A percentile compares a stretch with the other conserved stretches of the same genome.
These are phyloP conservation scores for Thalassiosira mediterranea DNA, from an alignment of 352 stramenopile species.

Conservation along the genomic window DNA sequence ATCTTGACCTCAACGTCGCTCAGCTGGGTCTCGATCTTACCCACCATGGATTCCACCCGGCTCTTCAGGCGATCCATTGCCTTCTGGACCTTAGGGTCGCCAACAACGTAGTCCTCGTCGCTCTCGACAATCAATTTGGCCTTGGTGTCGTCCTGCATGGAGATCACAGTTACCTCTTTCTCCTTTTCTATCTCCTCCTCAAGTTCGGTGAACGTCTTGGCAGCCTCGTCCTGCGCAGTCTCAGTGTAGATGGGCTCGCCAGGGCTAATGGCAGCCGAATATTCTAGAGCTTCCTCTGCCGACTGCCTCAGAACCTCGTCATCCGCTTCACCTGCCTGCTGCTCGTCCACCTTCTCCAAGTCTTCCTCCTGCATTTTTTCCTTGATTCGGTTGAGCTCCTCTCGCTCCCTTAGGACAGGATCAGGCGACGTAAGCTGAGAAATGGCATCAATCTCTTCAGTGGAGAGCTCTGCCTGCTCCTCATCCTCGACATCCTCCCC, in stretches of 20 bases:
- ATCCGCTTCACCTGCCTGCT: constrained; percentile 1
- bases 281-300: constrained; percentile 20
- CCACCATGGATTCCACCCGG: constrained; percentile 92
- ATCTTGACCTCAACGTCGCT: constrained; percentile 95
- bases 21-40: constrained; percentile 92
- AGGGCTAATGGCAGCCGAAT: constrained; percentile 13
- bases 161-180: constrained; percentile 38
- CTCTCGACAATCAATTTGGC: constrained; percentile 22
- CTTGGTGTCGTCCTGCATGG: constrained; percentile 34
- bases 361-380: constrained; percentile 56
- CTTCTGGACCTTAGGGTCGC: constrained; percentile 86
- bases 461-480: constrained; percentile 87
- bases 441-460: constrained; percentile 81
- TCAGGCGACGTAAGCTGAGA: constrained; percentile 75
- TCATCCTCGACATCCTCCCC: constrained; percentile 60
- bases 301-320: constrained; percentile 12
- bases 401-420: constrained; percentile 74
- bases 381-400: constrained; percentile 73
- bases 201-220: constrained; percentile 37
- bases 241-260: constrained; percentile 31
- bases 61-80: constrained; percentile 89
- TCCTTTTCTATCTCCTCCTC: constrained; percentile 51
- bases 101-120: constrained; percentile 13
- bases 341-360: constrained; percentile 13
- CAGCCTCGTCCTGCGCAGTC: constrained; percentile 41